These are phyloP conservation scores for Sisymbrium altissimum DNA, from an alignment of 345 rosid species.

Conservation along the genomic window DNA sequence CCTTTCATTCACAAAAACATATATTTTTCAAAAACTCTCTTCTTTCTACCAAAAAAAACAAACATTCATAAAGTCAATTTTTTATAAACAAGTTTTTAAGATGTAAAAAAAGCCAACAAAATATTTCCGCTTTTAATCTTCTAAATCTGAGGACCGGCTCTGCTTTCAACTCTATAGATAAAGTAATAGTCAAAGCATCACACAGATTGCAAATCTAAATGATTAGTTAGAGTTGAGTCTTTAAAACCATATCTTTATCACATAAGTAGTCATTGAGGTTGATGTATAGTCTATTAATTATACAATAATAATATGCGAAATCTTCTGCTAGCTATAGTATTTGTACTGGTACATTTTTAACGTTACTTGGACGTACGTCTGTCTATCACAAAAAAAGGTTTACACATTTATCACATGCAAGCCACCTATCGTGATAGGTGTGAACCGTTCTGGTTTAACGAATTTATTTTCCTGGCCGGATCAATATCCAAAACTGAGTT, in stretches of 20 bases:
- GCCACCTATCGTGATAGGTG: not conserved
- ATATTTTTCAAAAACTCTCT: no score
- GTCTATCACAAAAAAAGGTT: not conserved
- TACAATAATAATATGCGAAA: no score
- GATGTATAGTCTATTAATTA: not conserved
- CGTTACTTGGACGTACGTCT: not conserved
- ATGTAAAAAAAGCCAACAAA: no score
- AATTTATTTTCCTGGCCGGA: not conserved
- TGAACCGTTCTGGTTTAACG: not conserved
- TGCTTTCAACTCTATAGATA: not conserved
- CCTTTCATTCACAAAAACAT: no score
- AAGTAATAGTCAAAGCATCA: not conserved
- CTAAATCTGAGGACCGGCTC: no score
- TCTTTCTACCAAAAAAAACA: no score
- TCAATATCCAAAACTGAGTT: not conserved
- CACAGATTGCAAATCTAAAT: not conserved
- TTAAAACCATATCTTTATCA: not conserved
- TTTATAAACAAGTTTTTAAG: no score
- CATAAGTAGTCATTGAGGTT: not conserved
- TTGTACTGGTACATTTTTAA: not conserved
- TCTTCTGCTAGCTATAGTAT: not conserved
- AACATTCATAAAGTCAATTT: no score
- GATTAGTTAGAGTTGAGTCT: not conserved
- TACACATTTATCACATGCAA: slow-evolving; percentile 1
- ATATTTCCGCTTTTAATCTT: no score